These are phyloP conservation scores for Diplodia scrobiculata DNA, from an alignment of 2,329 filamentous ascomycete genomes.

Conservation along the genomic window DNA sequence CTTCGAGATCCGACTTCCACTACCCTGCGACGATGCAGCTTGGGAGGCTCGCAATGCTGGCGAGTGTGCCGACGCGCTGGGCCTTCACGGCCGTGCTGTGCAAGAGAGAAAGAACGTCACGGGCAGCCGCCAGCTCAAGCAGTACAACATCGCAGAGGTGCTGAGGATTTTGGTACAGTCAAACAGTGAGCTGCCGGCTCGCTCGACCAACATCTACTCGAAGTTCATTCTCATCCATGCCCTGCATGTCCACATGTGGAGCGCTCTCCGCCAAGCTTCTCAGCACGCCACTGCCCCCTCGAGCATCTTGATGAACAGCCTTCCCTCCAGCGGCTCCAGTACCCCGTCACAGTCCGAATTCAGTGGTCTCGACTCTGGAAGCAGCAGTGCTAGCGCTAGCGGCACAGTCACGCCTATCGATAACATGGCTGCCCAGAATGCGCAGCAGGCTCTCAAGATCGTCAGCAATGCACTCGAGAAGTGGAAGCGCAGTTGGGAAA, in stretches of 20 bases:
- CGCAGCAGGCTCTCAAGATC: slow-evolving; percentile 52
- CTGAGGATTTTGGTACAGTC: slow-evolving; percentile 63
- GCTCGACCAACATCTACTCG: slow-evolving; percentile 69
- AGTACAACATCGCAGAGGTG: slow-evolving; percentile 65
- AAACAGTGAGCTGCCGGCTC: slow-evolving; percentile 62
- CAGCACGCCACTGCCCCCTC: slow-evolving; percentile 32
- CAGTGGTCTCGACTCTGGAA: slow-evolving; percentile 50
- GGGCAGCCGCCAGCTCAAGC: slow-evolving; percentile 64
- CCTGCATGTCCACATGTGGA: slow-evolving; percentile 64
- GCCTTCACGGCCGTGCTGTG: slow-evolving; percentile 60
- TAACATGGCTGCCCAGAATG: slow-evolving; percentile 49
- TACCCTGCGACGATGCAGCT: slow-evolving; percentile 71
- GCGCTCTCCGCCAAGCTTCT: slow-evolving; percentile 51
- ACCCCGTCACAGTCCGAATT: slow-evolving; percentile 64
- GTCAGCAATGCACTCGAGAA: slow-evolving; percentile 63
- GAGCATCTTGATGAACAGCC: slow-evolving; percentile 26
- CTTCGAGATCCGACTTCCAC: slow-evolving; percentile 65
- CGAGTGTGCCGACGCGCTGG: slow-evolving; percentile 67
- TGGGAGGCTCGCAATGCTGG: slow-evolving; percentile 66
- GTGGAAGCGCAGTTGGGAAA: slow-evolving; percentile 73
- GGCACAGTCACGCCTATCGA: slow-evolving; percentile 51
- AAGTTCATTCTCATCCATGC: slow-evolving; percentile 75
- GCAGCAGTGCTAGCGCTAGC: slow-evolving; percentile 36
- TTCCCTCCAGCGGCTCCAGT: slow-evolving; percentile 51
- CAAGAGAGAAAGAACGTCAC: slow-evolving; percentile 61